A percentile compares a stretch with the other conserved stretches of the same genome.
Conservation (phyloP, 164 flowering plant genomes). For the Euptelea pleiosperma region DNA sequence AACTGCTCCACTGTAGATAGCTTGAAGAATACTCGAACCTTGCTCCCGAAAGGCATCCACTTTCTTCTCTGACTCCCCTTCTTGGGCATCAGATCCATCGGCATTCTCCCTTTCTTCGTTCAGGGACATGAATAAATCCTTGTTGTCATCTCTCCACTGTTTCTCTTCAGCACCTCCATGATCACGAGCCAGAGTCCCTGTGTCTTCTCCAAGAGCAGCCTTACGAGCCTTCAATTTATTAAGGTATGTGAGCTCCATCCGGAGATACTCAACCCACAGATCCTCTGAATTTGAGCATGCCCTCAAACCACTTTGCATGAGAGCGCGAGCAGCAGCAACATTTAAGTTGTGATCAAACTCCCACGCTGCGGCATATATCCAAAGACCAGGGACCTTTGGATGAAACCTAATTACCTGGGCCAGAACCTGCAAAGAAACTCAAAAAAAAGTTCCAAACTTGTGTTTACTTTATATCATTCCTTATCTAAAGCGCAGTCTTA, state of each 20-base stretch:
- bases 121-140: constrained; percentile 66
- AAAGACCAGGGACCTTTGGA: constrained; percentile 87
- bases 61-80: constrained; percentile 34
- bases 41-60: constrained; percentile 55
- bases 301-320: constrained; percentile 85
- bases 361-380: constrained; percentile 99
- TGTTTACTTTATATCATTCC: neutral
- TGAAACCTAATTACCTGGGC: constrained; percentile 78
- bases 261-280: constrained; percentile 87
- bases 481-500: neutral
- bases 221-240: constrained; percentile 80
- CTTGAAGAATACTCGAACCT: constrained; percentile 45
- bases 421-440: constrained; percentile 45
- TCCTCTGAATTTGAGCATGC: constrained; percentile 78
- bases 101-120: constrained; percentile 29
- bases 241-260: constrained; percentile 91
- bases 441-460: neutral
- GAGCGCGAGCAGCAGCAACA: constrained; percentile 73
- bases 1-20: constrained; percentile 61
- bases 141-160: constrained; percentile 76
- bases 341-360: constrained; percentile 81
- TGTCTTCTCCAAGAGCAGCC: constrained; percentile 76
- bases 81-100: constrained; percentile 26
- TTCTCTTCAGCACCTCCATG: constrained; percentile 35
- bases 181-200: constrained; percentile 37